phyloP scores from a whole-genome alignment of 2,329 filamentous ascomycete genomes.

The Fusarium piperis region DNA sequence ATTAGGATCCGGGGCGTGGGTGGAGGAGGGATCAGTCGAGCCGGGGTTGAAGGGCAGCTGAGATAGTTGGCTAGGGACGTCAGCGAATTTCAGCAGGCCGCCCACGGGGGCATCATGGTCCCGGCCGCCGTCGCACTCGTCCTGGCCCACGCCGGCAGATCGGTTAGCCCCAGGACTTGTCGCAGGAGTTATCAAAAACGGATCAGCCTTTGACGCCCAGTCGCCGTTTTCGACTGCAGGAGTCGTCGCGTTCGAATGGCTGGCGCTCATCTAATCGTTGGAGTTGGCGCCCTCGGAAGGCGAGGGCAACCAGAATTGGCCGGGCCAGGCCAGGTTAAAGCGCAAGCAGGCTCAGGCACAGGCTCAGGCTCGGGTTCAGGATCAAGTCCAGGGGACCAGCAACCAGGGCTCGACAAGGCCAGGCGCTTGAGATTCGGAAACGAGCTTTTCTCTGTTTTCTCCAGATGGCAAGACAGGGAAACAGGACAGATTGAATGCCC shows the following conservation, averaged over 20 bases:
- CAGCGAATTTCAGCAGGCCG: slow-evolving; percentile 44
- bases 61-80: slow-evolving; percentile 41
- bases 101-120: slow-evolving; percentile 41
- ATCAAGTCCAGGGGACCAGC: slow-evolving; percentile 12
- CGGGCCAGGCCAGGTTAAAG: slow-evolving; percentile 24
- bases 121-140: slow-evolving; percentile 34
- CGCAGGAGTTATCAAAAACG: slow-evolving; percentile 23
- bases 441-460: slow-evolving; percentile 7
- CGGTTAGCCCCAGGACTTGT: slow-evolving; percentile 25
- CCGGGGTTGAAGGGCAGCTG: slow-evolving; percentile 43
- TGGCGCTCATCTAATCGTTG: slow-evolving; percentile 40
- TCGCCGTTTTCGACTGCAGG: slow-evolving; percentile 34
- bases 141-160: slow-evolving; percentile 32
- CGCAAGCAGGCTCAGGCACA: slow-evolving; percentile 18
- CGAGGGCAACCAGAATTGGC: slow-evolving; percentile 29
- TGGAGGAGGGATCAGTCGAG: slow-evolving; percentile 40
- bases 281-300: slow-evolving; percentile 29
- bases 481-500: slow-evolving; percentile 30
- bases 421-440: slow-evolving; percentile 18
- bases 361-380: slow-evolving; percentile 18
- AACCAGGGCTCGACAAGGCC: slow-evolving; percentile 23
- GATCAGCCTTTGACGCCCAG: slow-evolving; percentile 14
- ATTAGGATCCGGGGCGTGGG: slow-evolving; percentile 37
- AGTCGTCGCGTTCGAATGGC: slow-evolving; percentile 35
- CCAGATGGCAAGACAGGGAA: slow-evolving; percentile 5